Base-by-base conservation (phyloP, 331 rosid species). In the Prunus yedoensis region DNA sequence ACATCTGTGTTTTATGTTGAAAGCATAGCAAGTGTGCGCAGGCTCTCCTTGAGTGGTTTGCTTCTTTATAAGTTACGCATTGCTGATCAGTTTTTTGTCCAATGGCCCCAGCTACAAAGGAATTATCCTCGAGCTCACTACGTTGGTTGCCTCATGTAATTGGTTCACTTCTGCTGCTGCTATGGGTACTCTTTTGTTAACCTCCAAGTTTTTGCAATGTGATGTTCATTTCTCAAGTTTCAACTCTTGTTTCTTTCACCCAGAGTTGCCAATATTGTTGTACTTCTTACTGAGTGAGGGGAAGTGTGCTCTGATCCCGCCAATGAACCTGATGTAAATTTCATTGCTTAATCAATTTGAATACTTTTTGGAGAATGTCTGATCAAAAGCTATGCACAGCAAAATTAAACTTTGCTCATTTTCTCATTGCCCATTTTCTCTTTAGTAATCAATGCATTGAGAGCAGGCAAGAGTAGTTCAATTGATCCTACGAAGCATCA, bases 81-180 rank as follows among this genome's bases (percentile, higher is more conserved):
- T 25, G 27, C 2, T 25, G 27, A 25, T 25, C 27, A 25, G 27
- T 0, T 25, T 25, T 25, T 25, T 1, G 27, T 25, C 27, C 27
- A 25, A 25, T 25, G 27, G 27, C 27, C 27, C 27, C 27, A 25
- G 27, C 27, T 25, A 25, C 27, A 25, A 25, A 25, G 1, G 2
- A 25, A 25, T 81, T 92, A 95, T 81, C 97, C 97, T 23, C 88
- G 87, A 20, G 89, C 97, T 85, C 89, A 72, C 77, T 88, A 88
- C 58, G 97, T 92, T 67, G 99, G 97, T 66, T 80, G 97, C 79
- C 97, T 95, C 82, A 89, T 95, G 99, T 92, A 90, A 83, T 73
- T 49, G 73, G 53, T 71, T 13, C 28, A 47, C 27, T 70, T 66
- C 46, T 16, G 45, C 51, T 49, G 58, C 70, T 10, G 59, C 23